Percentiles rank a stretch among this genome's conserved stretches.
These are phyloP conservation scores for Jamesozyma spencerorum DNA, from an alignment of 805 yeast species.

Conservation along the genomic window DNA sequence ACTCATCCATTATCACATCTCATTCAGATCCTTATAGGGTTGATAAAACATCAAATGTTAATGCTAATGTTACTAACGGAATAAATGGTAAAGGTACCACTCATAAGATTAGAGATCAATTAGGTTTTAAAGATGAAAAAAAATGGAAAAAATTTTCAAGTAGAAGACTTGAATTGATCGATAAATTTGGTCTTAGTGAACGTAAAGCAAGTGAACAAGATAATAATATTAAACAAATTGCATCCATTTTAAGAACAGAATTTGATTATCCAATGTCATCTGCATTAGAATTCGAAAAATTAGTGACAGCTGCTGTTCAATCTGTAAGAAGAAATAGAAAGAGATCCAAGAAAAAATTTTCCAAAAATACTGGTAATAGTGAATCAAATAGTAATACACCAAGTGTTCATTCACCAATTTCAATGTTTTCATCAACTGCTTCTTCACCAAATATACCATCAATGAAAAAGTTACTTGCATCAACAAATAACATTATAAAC, in stretches of 20 bases:
- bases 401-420: not conserved
- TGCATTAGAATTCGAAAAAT: constrained; percentile 70
- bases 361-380: not conserved
- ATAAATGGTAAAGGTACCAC: constrained; percentile 35
- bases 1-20: too few relatives aligned
- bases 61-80: too few relatives aligned
- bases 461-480: not conserved
- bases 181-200: constrained; percentile 48
- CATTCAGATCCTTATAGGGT: not conserved
- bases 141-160: constrained; percentile 90
- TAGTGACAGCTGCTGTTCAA: constrained; percentile 91
- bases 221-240: constrained; percentile 66
- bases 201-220: constrained; percentile 92
- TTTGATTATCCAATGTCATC: constrained; percentile 56
- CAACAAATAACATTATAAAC: not conserved
- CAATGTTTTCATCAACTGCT: not conserved
- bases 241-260: constrained; percentile 66
- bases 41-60: not conserved
- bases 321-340: constrained; percentile 85
- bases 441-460: constrained; percentile 1
- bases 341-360: constrained; percentile 41
- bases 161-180: constrained; percentile 80
- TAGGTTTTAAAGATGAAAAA: constrained; percentile 71
- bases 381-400: not conserved
- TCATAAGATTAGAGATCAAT: constrained; percentile 36